These are phyloP conservation scores for Pseudopyricularia cyperi DNA, from an alignment of 2,329 filamentous ascomycete genomes.

Conservation along the genomic window DNA sequence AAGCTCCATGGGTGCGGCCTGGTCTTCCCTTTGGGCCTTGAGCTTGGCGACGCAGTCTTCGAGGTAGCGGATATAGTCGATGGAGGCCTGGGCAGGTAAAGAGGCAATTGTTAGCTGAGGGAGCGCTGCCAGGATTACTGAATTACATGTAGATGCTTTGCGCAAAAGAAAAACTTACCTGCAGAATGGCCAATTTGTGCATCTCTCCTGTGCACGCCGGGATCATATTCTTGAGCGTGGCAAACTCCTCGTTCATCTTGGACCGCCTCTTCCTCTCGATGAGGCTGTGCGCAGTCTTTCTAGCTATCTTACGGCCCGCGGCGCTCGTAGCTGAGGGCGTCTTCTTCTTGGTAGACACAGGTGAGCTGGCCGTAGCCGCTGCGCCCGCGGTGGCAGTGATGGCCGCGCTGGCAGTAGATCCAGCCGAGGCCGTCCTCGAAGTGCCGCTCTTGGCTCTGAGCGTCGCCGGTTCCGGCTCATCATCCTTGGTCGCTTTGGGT, in stretches of 20 bases:
- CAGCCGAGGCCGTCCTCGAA: not conserved
- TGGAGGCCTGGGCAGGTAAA: conserved; percentile 57
- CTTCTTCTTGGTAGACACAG: conserved; percentile 55
- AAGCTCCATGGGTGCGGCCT: conserved; percentile 14
- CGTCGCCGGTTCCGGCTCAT: conserved; percentile 9
- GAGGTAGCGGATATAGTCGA: conserved; percentile 90
- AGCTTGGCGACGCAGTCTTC: conserved; percentile 77
- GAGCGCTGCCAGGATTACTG: too few relatives aligned
- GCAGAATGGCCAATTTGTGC: conserved; percentile 92
- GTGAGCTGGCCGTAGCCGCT: conserved; percentile 8
- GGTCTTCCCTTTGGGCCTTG: conserved; percentile 42
- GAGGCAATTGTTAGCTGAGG: not conserved
- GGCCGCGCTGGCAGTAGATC: not conserved
- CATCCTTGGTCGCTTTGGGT: conserved; percentile 22
- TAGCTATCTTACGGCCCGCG: conserved; percentile 84
- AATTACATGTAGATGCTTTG: not conserved
- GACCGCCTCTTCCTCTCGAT: conserved; percentile 82
- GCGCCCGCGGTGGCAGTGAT: conserved; percentile 1
- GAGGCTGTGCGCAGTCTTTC: conserved; percentile 91
- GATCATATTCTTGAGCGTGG: conserved; percentile 85
- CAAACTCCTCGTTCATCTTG: conserved; percentile 99
- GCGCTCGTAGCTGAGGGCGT: conserved; percentile 63
- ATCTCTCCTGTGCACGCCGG: conserved; percentile 93
- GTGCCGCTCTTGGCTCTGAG: conserved; percentile 12
- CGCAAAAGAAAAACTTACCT: conserved; percentile 44